Conservation (phyloP, 73 alveolate species). For the Stentor roeselii region DNA sequence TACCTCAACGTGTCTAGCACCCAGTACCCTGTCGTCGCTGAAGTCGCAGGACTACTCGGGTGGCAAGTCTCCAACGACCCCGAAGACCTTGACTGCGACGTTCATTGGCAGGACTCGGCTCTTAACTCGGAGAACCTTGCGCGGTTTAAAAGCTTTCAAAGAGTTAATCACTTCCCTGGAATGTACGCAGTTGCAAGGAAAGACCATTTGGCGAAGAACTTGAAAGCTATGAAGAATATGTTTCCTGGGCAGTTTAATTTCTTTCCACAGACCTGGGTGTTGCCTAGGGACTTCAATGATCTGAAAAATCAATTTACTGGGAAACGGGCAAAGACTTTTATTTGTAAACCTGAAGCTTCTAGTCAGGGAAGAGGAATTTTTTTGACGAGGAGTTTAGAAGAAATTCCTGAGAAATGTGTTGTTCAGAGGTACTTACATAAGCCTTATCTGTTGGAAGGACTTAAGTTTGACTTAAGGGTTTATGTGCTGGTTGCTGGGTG, state of each 20-base stretch:
- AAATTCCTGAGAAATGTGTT: constrained; percentile 56
- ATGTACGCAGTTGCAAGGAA: constrained; percentile 13
- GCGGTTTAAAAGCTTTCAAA: no score
- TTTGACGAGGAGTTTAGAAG: constrained; percentile 29
- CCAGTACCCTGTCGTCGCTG: no score
- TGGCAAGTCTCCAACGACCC: no score
- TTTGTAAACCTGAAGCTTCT: constrained; percentile 29
- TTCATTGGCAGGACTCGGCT: no score
- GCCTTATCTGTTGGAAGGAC: constrained; percentile 88
- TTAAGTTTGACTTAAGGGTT: constrained; percentile 87
- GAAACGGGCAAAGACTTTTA: constrained; percentile 23
- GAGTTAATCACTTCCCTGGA: constrained; percentile 2
- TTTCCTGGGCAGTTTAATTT: constrained; percentile 31
- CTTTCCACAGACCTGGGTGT: constrained; percentile 39
- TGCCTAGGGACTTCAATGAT: constrained; percentile 43
- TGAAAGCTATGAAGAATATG: not conserved
- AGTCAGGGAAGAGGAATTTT: constrained; percentile 47
- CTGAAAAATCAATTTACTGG: constrained; percentile 30
- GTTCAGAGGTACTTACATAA: constrained; percentile 71
- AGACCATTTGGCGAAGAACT: constrained; percentile 27
- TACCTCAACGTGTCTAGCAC: no score
- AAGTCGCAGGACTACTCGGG: no score
- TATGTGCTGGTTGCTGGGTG: constrained; percentile 86
- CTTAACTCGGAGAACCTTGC: no score
- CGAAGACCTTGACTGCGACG: no score